Percentiles rank a stretch among this genome's conserved stretches.
Evolutionary conservation across 768 basidiomycete species (phyloP).

Genomic region (Dictyophora rubrovolvata): DNA sequence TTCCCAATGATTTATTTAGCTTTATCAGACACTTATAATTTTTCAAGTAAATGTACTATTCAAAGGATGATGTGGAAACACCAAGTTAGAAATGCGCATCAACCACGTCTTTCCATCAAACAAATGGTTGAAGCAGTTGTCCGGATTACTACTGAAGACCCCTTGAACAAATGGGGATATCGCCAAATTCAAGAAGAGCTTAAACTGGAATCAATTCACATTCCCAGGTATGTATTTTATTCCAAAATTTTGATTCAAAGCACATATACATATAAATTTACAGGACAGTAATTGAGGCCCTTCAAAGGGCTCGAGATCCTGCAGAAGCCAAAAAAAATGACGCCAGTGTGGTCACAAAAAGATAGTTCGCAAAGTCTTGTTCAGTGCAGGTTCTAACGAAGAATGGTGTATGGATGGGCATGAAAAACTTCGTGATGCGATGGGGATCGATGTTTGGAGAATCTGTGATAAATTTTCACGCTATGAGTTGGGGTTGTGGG

Average conservation of each 20-base stretch:
- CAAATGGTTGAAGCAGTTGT: not conserved
- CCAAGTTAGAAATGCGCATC: not conserved
- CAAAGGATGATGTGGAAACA: not conserved
- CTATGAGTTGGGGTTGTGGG: not conserved
- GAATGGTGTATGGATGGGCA: not conserved
- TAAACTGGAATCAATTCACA: not conserved
- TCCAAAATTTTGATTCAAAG: not conserved
- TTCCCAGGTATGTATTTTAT: not conserved
- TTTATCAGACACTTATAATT: no score
- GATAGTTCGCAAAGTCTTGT: not conserved
- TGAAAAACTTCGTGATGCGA: not conserved
- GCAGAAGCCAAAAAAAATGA: not conserved
- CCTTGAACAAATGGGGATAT: not conserved
- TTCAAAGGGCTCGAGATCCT: not conserved
- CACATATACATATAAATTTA: not conserved
- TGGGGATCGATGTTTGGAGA: not conserved
- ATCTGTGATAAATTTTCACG: not conserved
- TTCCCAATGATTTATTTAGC: no score
- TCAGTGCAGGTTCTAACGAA: not conserved
- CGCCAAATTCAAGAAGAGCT: not conserved
- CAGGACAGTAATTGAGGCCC: not conserved
- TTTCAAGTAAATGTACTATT: not conserved
- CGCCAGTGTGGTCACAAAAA: not conserved
- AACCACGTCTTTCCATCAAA: not conserved
- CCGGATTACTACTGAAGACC: not conserved